Conservation (phyloP, 345 rosid genomes). For the Erucastrum elatum region DNA sequence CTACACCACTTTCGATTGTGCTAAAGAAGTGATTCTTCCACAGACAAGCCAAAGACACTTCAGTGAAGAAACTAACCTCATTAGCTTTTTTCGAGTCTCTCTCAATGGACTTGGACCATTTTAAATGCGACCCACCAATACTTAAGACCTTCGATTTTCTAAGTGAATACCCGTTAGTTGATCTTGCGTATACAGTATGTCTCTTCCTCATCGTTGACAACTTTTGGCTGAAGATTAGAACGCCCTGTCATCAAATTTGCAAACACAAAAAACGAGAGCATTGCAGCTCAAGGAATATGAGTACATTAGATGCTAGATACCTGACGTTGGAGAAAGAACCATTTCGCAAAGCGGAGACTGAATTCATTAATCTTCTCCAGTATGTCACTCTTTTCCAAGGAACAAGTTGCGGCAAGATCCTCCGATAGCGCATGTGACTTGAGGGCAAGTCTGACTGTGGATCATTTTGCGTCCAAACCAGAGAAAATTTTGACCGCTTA, state of each 20-base stretch:
- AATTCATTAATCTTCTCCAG: constrained; percentile 55
- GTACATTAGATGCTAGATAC: constrained; percentile 43
- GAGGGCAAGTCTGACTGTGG: constrained; percentile 42
- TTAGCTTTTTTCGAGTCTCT: constrained; percentile 75
- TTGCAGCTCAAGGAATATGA: constrained; percentile 35
- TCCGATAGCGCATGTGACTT: constrained; percentile 44
- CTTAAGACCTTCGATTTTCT: constrained; percentile 84
- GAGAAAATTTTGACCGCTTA: constrained; percentile 59
- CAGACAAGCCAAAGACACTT: background rate
- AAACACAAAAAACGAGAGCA: constrained; percentile 22
- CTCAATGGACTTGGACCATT: constrained; percentile 95
- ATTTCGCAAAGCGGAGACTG: constrained; percentile 41
- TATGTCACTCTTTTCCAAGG: constrained; percentile 88
- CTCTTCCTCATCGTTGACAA: constrained; percentile 68
- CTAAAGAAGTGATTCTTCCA: constrained; percentile 9
- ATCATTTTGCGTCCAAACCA: constrained; percentile 75
- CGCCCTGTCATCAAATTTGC: constrained; percentile 23
- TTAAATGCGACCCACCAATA: constrained; percentile 86
- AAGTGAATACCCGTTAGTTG: constrained; percentile 83
- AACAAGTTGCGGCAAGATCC: constrained; percentile 67
- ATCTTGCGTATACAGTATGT: constrained; percentile 78
- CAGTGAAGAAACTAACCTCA: constrained; percentile 60
- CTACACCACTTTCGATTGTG: constrained; percentile 3
- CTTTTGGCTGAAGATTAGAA: constrained; percentile 56
- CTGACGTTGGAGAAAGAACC: constrained; percentile 61